Conservation (phyloP, 1,284 basidiomycete genomes). For the Ustilago shanxiensis region DNA sequence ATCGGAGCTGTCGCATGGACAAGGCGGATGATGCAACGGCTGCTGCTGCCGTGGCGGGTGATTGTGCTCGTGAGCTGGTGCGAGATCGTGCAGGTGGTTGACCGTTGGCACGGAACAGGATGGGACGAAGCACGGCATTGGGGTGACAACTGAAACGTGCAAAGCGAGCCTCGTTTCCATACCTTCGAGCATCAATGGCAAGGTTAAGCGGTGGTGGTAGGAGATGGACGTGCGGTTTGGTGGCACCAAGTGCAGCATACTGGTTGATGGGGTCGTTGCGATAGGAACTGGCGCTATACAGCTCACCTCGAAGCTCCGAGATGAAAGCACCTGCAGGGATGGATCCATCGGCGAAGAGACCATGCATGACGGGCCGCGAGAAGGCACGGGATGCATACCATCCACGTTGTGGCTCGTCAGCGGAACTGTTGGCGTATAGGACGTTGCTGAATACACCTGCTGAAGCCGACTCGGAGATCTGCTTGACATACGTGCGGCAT, state of each 20-base stretch:
- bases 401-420: constrained; percentile 58
- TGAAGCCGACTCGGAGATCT: constrained; percentile 66
- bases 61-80: constrained; percentile 39
- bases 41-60: constrained; percentile 15
- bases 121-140: constrained; percentile 85
- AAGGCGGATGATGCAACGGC: constrained; percentile 6
- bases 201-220: constrained; percentile 84
- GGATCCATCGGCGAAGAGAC: constrained; percentile 69
- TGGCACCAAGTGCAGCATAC: constrained; percentile 73
- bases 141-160: constrained; percentile 87
- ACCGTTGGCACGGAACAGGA: constrained; percentile 74
- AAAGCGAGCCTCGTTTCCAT: constrained; percentile 82
- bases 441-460: constrained; percentile 64
- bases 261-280: constrained; percentile 74
- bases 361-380: constrained; percentile 71
- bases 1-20: constrained; percentile 25
- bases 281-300: constrained; percentile 69
- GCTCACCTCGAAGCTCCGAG: constrained; percentile 68
- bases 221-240: constrained; percentile 81
- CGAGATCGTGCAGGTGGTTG: constrained; percentile 36
- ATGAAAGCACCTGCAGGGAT: constrained; percentile 71
- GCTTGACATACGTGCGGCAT: constrained; percentile 56
- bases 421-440: constrained; percentile 44
- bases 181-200: constrained; percentile 83
- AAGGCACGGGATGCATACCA: constrained; percentile 71